These are phyloP conservation scores for Leccinum laetum DNA, from an alignment of 1,284 basidiomycete genomes.

Conservation along the genomic window DNA sequence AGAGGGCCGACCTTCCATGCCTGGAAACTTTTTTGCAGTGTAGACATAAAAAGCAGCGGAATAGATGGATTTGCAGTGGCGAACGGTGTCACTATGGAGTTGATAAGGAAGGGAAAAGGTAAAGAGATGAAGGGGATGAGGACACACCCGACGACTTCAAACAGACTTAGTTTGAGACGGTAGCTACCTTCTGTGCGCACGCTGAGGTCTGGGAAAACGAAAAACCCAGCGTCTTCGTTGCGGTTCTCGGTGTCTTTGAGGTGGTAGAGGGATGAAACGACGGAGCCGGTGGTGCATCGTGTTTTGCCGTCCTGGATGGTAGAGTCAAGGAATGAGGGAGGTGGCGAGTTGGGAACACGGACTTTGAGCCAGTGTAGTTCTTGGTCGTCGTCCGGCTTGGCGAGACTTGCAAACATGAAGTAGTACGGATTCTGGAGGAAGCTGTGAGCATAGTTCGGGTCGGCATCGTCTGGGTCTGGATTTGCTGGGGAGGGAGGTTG, in stretches of 20 bases:
- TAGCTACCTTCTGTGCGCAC: constrained; percentile 88
- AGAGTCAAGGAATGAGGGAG: background rate
- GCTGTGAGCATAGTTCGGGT: constrained; percentile 38
- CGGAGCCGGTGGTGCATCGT: constrained; percentile 84
- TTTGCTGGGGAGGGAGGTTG: constrained; percentile 26
- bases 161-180: constrained; percentile 87
- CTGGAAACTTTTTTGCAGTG: constrained; percentile 93
- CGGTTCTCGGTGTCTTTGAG: constrained; percentile 89
- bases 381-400: constrained; percentile 86
- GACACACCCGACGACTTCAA: constrained; percentile 88
- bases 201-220: constrained; percentile 87
- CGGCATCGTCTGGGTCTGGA: constrained; percentile 33
- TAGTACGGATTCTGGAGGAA: constrained; percentile 91
- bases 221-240: constrained; percentile 86
- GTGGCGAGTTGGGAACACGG: constrained; percentile 14
- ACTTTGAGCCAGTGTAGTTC: constrained; percentile 92
- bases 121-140: background rate
- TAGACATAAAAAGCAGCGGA: constrained; percentile 89
- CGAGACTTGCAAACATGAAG: constrained; percentile 91
- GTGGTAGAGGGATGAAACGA: constrained; percentile 94
- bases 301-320: constrained; percentile 77
- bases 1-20: constrained; percentile 75
- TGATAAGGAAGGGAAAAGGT: constrained; percentile 6
- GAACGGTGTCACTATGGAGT: constrained; percentile 65
- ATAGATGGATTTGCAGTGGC: constrained; percentile 87